Evolutionary conservation across 192 early-diverging fungal species (phyloP), one percentile per base, ranked within the genome.

Genomic region (Backusella mclennaniae): DNA sequence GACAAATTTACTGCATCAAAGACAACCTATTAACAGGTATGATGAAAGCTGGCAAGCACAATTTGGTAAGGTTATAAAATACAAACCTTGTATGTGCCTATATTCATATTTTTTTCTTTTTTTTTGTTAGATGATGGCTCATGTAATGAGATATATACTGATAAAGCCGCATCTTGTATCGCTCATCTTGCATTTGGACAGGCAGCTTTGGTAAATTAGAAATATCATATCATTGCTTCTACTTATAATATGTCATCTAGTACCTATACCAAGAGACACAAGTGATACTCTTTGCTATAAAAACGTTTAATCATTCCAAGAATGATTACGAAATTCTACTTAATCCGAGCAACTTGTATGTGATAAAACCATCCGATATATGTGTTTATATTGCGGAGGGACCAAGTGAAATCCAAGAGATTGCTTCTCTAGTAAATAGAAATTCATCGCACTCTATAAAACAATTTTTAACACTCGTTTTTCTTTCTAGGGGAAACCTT

Each of bases 31-130:
- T 21, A 85, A 82, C 72, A 79, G 69, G 21, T 91, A 89, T 69
- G 80, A 87, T 29, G 84, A 88, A 42, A 83, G 86, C 3, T 93
- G 92, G 92, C 78, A 87, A 38, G 87, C 90, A 2, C 89, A 91
- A 67, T 93, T 89, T 76, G 86, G 75, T 76, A 69, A 63, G 6
- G 29, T n/a, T 35, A 73, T 73, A 1, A 23, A 59, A 21, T 35
- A 56, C 17, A 8, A n/a, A 14, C 23, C 7, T 33, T 31, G 15
- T 35, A 49, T 53, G 4, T 56, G 5, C 2, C 7, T 33, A 19
- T 19, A n/a, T 31, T 52, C 35, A 12, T 0, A 26, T 26, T 26
- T 26, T n/a, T n/a, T 17, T 35, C 17, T 33, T 3, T 49, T 49
- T 49, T n/a, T 49, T 49, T 0, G n/a, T 19, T 35, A 76, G 75